Conservation (phyloP, 164 flowering plant genomes). For the Macadamia tetraphylla region DNA sequence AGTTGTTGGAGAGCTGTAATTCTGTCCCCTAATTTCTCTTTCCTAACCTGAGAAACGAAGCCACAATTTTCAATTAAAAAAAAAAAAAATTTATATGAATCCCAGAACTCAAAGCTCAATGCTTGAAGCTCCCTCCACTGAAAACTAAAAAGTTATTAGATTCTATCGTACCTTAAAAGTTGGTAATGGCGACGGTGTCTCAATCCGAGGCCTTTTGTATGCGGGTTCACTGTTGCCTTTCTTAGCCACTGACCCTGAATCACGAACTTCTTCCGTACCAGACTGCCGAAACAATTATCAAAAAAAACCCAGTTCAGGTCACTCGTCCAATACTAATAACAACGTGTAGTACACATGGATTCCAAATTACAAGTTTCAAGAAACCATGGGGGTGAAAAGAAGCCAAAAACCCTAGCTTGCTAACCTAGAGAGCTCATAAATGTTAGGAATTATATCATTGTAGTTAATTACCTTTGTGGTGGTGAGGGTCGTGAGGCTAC, state of each 20-base stretch:
- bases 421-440: too few species aligned
- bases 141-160: neutral
- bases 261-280: constrained; percentile 35
- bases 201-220: constrained; percentile 60
- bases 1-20: constrained; percentile 99
- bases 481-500: neutral
- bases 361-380: constrained; percentile 9
- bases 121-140: constrained; percentile 7
- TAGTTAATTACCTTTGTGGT: constrained; percentile 30
- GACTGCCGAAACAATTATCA: constrained; percentile 5
- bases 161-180: constrained; percentile 65
- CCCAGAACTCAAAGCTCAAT: neutral
- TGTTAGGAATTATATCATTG: too few species aligned
- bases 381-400: neutral
- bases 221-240: constrained; percentile 47
- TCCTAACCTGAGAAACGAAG: constrained; percentile 55
- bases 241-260: constrained; percentile 30
- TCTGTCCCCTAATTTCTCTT: constrained; percentile 99
- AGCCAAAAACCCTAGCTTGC: neutral
- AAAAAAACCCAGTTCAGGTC: neutral
- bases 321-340: too few species aligned
- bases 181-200: constrained; percentile 64
- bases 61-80: constrained; percentile 9
- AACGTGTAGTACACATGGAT: too few species aligned
- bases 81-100: neutral